Evolutionary conservation across 805 yeast species (phyloP), one percentile per base, ranked within the genome.

Genomic region (Spathaspora hagerdaliae): DNA sequence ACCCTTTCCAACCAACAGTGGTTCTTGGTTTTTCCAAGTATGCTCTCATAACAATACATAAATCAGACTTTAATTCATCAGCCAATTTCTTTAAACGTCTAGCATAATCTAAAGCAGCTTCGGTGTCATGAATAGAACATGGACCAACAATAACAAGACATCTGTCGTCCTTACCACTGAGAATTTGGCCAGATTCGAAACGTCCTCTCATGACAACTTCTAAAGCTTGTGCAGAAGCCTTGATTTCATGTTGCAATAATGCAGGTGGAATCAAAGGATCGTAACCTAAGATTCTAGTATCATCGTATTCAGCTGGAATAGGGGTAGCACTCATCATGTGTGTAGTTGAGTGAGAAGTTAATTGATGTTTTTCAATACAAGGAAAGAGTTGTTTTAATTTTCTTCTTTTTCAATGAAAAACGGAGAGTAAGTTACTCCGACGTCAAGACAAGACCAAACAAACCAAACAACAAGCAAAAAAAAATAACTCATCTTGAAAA

Each of bases 1-100:
- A 76, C 59, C 99, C 99, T 71, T 92, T 92, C 99, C 99, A 92
- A 53, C 99, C 99, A 45, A 92, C 98, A 24, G 98, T 92, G 52
- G 99, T 92, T 76, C 99, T 85, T 60, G 99, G 99, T 71, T 92
- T 92, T 73, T 92, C 99, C 56, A 92, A 77, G 78, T 92, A 92
- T 6, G 98, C 98, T 74, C 99, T 85, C 99, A 92, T 92, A 52
- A 92, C 79, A 48, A 92, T 79, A 45, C 83, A 85, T 46, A 92
- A 75, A 54, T 92, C 98, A 44, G 75, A 80, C 50, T 81, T 67
- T 51, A 87, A 77, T 65, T 87, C 87, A 33, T 82, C 85, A 33
- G 89, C 73, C 46, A 88, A 71, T 48, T 71, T 71, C 64, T 80
- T 79, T 55, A 92, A 76, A 53, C 84, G 77, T 34, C 66, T 67